These are phyloP conservation scores for Daphne laureola DNA, from an alignment of 441 rosid species.

Conservation along the genomic window DNA sequence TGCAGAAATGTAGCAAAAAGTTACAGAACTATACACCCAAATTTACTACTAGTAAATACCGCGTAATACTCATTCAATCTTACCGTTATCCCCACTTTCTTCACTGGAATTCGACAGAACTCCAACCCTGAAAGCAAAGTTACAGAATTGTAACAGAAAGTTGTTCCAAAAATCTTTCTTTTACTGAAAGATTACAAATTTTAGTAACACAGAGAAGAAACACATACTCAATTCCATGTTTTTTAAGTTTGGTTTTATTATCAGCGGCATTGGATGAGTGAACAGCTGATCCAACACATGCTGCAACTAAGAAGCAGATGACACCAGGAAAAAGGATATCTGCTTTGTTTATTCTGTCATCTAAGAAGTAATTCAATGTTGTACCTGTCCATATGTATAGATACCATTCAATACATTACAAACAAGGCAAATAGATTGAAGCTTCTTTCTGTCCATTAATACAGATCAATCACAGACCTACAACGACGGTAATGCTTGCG, in stretches of 20 bases:
- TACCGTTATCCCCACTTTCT: conserved; percentile 19
- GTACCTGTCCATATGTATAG: conserved; percentile 37
- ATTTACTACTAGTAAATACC: too few relatives aligned
- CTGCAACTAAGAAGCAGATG: conserved; percentile 73
- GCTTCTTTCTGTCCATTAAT: too few relatives aligned
- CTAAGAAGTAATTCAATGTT: conserved; percentile 79
- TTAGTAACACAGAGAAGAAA: conserved; percentile 15
- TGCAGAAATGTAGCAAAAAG: background rate
- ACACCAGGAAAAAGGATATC: conserved; percentile 74
- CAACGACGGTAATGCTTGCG: conserved; percentile 63
- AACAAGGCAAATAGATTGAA: background rate
- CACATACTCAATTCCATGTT: conserved; percentile 23
- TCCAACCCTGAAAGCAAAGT: conserved; percentile 15
- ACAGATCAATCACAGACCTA: conserved; percentile 29
- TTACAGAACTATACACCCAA: background rate
- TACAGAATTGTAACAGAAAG: background rate
- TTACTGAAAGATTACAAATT: background rate
- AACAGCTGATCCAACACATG: conserved; percentile 77
- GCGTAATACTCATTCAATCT: background rate
- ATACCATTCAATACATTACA: background rate
- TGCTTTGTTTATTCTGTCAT: conserved; percentile 69
- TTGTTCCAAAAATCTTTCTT: background rate
- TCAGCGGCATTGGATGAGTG: conserved; percentile 71
- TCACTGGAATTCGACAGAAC: conserved; percentile 10
- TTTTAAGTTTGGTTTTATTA: conserved; percentile 40